Base-by-base conservation (phyloP, 345 rosid species). In the Ricinus communis region DNA sequence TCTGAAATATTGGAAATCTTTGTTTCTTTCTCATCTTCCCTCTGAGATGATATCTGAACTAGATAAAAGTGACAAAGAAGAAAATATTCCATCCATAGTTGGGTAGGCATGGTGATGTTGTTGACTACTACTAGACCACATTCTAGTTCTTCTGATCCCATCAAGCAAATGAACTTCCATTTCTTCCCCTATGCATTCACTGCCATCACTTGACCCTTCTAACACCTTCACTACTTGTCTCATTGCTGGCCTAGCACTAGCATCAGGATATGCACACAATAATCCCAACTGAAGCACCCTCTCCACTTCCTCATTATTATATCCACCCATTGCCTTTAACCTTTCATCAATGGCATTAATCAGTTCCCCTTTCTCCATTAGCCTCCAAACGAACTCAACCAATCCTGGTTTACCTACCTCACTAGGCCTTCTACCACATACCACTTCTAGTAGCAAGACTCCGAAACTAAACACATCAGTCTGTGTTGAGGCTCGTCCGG, bases 201-300 rank as follows among this genome's bases (percentile, higher is more conserved):
- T 46, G 54, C 67, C 74, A 5, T 71, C 79, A 56, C 49, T 70
- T 27, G 66, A 77, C n/a, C 87, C 86, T 25, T 87, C 88, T 71
- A 90, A 74, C 22, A 82, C 71, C 60, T 88, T 85, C 66, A 85
- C 85, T 3, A 83, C 93, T 71, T 92, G 94, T 73, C 97, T 88
- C 91, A 88, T 90, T n/a, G 83, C 77, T 3, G 88, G 96, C 55
- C 96, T 72, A 1, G 72, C 69, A 40, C 73, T 74, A 1, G 88
- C 76, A 45, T 87, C 90, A 5, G 83, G 87, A 74, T 86, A 78
- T 22, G 87, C 82, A 74, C 96, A 90, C 64, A 85, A 45, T 36
- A 92, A 13, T 11, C 97, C 97, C 69, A 90, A 43, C 18, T 88
- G 85, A 54, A 92, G 22, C 22, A 74, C 76, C 33, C 80, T 80